Evolutionary conservation across 148 eudicot genomes (phyloP), one percentile per base, ranked within the genome.

Genomic region (Fallopia convolvulus): DNA sequence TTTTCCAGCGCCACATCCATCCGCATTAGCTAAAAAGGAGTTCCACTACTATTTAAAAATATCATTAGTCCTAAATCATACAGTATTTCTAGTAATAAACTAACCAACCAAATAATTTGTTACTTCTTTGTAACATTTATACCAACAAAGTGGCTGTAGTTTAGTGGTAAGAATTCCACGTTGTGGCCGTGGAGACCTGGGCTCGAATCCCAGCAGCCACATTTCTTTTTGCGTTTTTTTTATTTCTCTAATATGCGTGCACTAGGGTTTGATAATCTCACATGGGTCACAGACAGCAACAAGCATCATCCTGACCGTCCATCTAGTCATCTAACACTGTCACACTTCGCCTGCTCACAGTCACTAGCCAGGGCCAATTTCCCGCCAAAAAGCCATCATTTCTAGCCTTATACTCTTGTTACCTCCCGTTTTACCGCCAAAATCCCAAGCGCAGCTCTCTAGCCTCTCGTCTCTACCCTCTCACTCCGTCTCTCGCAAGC

Each of bases 381-480:
- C 82, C 84, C 84, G 82, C 87, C 81, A 84, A 79, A 84, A 76
- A 49, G 26, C 50, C 39, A 41, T 14, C 70, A 65, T 30, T 65
- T 30, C 41, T 30, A 32, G 40, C 3, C 49, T 50, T 36, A 41
- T 41, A 13, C 21, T 63, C 7, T 30, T 66, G 12, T 70, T 12
- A 2, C 39, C 26, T 47, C 71, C 58, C 78, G 70, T 14, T 72
- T 80, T 81, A 88, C 92, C 90, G 95, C 95, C 89, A 83, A 77
- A 77, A 82, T 50, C 77, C 65, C 77, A 39, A 80, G 20, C 79
- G 48, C 42, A 39, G 23, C 68, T 32, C 68, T 50, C 63, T 65
- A 71, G 15, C 48, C 60, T 36, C 15, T 53, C 76, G 17, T 7
- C 73, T 50, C 78, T 48, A 26, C 46, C 41, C 26, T 79, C 52